Evolutionary conservation across 1,284 basidiomycete genomes (phyloP).

Genomic region (Marasmius fiardii): DNA sequence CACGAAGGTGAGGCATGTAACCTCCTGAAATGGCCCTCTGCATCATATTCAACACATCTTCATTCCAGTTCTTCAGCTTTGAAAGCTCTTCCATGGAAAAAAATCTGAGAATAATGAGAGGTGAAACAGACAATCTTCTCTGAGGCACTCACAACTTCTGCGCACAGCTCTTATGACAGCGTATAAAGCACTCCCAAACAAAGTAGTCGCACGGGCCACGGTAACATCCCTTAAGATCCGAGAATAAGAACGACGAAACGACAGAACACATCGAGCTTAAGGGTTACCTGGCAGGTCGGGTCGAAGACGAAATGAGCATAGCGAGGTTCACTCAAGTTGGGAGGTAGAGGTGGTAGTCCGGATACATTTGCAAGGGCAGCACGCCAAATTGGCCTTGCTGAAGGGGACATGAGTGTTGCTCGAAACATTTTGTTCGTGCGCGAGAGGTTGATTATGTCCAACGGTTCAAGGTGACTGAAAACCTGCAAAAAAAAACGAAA

Average conservation of each 20-base stretch:
- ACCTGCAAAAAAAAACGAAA: neutral
- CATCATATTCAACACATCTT: too few relatives aligned
- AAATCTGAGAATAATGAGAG: neutral
- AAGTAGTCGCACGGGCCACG: neutral
- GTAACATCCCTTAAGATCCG: neutral
- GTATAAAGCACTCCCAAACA: constrained; percentile 2
- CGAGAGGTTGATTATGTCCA: neutral
- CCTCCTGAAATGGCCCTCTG: too few relatives aligned
- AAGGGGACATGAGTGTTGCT: neutral
- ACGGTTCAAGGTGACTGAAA: neutral
- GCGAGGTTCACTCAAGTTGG: neutral
- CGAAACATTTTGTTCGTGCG: neutral
- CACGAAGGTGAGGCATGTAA: too few relatives aligned
- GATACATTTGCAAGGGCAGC: neutral
- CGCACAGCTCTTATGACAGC: constrained; percentile 4
- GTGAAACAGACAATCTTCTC: too few relatives aligned
- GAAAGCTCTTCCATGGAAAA: too few relatives aligned
- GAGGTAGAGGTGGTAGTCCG: neutral
- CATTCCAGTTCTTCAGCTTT: too few relatives aligned
- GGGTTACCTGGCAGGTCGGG: neutral
- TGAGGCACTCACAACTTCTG: constrained; percentile 1
- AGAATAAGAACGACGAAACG: neutral
- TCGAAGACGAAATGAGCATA: constrained; percentile 3
- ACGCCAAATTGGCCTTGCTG: neutral
- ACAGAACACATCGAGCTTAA: neutral